Evolutionary conservation across 805 yeast species (phyloP).

Genomic region (Metschnikowia lachancei): DNA sequence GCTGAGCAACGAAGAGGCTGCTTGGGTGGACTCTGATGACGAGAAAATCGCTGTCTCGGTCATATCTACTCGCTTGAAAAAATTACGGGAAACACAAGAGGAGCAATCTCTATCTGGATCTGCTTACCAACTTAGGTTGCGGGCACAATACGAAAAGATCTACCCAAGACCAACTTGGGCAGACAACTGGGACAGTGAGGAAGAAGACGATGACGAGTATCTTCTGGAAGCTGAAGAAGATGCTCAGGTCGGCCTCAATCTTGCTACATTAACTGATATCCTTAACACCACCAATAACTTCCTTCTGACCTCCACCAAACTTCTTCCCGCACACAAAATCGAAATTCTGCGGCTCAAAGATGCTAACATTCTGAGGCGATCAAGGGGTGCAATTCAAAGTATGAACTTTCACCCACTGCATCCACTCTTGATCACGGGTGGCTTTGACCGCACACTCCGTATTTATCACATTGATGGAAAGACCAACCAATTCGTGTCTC

Average conservation of each 20-base stretch:
- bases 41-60: constrained; percentile 67
- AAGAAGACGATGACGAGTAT: constrained; percentile 24
- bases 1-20: constrained; percentile 32
- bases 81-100: constrained; percentile 60
- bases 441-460: constrained; percentile 85
- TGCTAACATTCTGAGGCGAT: constrained; percentile 68
- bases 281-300: constrained; percentile 37
- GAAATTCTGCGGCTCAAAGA: constrained; percentile 84
- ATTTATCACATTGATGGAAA: constrained; percentile 90
- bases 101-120: constrained; percentile 57
- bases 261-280: constrained; percentile 33
- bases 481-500: constrained; percentile 73
- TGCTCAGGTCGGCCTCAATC: constrained; percentile 21
- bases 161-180: constrained; percentile 90
- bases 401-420: constrained; percentile 80
- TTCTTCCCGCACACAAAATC: constrained; percentile 66
- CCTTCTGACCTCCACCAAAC: constrained; percentile 43
- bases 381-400: constrained; percentile 82
- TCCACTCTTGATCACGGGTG: constrained; percentile 85
- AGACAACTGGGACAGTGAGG: constrained; percentile 39
- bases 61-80: constrained; percentile 58
- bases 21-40: constrained; percentile 91
- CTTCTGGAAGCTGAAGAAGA: constrained; percentile 26
- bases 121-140: constrained; percentile 59
- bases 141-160: constrained; percentile 68